Evolutionary conservation across 2,329 filamentous ascomycete species (phyloP), one percentile per base, ranked within the genome.

Genomic region (Pezicula neosporulosa): DNA sequence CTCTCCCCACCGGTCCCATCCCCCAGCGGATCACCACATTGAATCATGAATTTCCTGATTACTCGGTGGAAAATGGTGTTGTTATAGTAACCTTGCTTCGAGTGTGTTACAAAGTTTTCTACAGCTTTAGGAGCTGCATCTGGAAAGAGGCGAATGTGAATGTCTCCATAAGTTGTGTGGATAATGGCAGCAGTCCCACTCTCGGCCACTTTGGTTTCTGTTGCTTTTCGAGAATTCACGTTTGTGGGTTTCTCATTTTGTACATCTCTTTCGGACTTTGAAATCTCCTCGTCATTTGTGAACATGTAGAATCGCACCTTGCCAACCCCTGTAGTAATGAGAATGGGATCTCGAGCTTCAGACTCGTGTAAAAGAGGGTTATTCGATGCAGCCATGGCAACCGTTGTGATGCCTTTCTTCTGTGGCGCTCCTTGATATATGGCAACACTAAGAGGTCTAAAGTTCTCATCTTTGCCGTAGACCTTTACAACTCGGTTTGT

Each of bases 221-320:
- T 71, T 44, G 73, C 74, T 68, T 80, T 85, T 58, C 74, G 75
- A 4, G 72, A 67, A 42, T 80, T 80, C 16, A 86, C 66, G 48
- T 84, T 78, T 1, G 83, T 86, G 0, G 93, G 94, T 61, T 91
- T 92, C 71, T 99, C 94, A 68, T 99, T 99, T 61, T 96, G 91
- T 10, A 99, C 80, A 67, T 99, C 94, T 59, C 94, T 85, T 35
- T 86, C 86, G 7, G 88, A 87, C 68, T 93, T 96, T 59, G 85
- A 87, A 47, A 94, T 80, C 21, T 90, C 87, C 36, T 86, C 82
- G 37, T 96, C 89, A 68, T 97, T 96, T 35, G 90, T 96, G 70
- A 97, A 99, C 84, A 97, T 91, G 78, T 97, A 99, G 73, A 99
- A 99, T 38, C 95, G 87, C 27, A 88, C 82, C 71, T 96, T 97